Evolutionary conservation across 2,329 filamentous ascomycete genomes (phyloP).

Genomic region (Venturia nashicola): DNA sequence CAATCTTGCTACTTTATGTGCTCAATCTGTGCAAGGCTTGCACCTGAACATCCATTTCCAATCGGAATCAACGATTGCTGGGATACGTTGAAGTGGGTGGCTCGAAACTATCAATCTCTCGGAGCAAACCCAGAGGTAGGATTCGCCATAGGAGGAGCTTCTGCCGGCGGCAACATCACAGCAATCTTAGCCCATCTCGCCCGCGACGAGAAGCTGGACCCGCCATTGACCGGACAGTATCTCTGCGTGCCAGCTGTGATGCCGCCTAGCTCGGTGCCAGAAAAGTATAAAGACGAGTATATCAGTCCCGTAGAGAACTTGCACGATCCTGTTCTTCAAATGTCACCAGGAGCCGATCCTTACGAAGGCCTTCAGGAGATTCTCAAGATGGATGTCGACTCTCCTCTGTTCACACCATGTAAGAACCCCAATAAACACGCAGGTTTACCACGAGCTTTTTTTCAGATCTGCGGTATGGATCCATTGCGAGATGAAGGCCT

Average conservation of each 20-base stretch:
- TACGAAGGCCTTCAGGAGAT: background rate
- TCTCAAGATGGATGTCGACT: background rate
- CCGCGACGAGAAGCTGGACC: constrained; percentile 5
- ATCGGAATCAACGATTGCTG: constrained; percentile 35
- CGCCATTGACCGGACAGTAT: constrained; percentile 8
- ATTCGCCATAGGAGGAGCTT: constrained; percentile 39
- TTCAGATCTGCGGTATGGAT: constrained; percentile 13
- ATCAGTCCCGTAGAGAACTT: background rate
- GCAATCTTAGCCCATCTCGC: constrained; percentile 19
- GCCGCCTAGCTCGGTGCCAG: constrained; percentile 1
- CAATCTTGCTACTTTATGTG: background rate
- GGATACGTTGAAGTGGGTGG: constrained; percentile 33
- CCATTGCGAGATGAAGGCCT: constrained; percentile 12
- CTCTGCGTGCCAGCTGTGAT: constrained; percentile 2
- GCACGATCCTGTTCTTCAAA: constrained; percentile 1
- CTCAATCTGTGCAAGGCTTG: constrained; percentile 18
- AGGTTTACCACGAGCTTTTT: constrained; percentile 9
- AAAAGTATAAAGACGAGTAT: constrained; percentile 3
- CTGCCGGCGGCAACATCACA: constrained; percentile 40
- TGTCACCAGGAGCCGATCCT: background rate
- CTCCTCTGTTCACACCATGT: background rate
- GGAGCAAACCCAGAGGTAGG: constrained; percentile 30
- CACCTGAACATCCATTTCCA: constrained; percentile 39
- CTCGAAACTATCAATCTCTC: constrained; percentile 16
- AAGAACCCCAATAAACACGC: background rate